Base-by-base conservation (phyloP, 495 filamentous ascomycete genomes). In the Glarea lozoyensis region DNA sequence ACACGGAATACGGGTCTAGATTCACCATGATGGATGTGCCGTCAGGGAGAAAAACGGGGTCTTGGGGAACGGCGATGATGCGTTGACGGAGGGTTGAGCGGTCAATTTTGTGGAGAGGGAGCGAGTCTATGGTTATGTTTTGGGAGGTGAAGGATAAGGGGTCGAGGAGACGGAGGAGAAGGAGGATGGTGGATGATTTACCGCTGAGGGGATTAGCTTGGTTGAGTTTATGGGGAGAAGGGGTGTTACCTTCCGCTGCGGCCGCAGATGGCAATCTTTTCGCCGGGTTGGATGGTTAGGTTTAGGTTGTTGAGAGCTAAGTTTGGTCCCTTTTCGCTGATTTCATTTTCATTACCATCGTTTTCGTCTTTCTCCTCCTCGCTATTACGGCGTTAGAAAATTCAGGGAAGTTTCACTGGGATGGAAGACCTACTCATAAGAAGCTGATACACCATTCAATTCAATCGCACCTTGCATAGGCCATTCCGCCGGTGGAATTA, bases 191-290 rank as follows among this genome's bases (percentile, higher is more conserved):
- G 10, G 54, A 54, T 0, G 62, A 61, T 45, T 69, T 45, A 13
- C 43, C 43, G 19, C 33, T 37, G 5, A 16, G 17, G 15, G 32
- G 10, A 16, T 35, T 16, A 35, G 32, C 6, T 16, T 35, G 15
- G 17, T 10, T 6, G 6, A 10, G 9, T 9, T 10, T 5, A 10
- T 5, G 9, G 32, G 32, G 17, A 16, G 32, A 35, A 35, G 6
- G 17, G 5, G 6, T 22, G 45, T 42, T 30, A 48, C 55, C 55
- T 58, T 16, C 60, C 60, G 9, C 54, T 61, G n/a, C 60, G 58
- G 3, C 60, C 60, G 34, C 60, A 63, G 30, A 81, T 75, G 17
- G 66, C 72, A 20, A 81, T 59, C 42, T 79, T 79, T 54, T 81
- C 67, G 10, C 76, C 78, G 3, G 68, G 59, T 4, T 60, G 41